Base-by-base conservation (phyloP, 1,284 basidiomycete species). In the Moesziomyces aphidis region DNA sequence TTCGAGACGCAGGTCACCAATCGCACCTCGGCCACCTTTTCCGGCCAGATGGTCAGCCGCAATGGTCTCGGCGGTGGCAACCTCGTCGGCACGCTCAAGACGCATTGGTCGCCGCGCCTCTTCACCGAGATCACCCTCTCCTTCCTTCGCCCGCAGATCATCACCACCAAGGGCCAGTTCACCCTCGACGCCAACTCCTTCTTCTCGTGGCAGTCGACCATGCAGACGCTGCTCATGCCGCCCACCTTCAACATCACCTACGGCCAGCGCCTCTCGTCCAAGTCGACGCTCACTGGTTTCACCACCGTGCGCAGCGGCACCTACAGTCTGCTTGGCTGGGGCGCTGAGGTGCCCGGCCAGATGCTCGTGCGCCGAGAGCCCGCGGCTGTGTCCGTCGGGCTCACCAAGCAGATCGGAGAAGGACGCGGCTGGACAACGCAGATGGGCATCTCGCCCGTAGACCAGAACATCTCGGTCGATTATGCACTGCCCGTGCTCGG, bases 61-160 rank as follows among this genome's bases (percentile, higher is more conserved):
- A 80, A 80, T 50, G 83, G 86, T 8, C 75, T 80, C 19, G 87
- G 87, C 10, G 87, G 86, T 7, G 88, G 87, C 19, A 88, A 87
- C 59, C 81, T 91, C 60, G 80, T 88, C 47, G 90, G 89, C 48
- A 90, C 90, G 5, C 73, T 92, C 52, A 88, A 88, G 61, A 89
- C 91, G 76, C 90, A 90, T 66, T 88, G 89, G 80, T 89, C 88
- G 23, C 89, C 89, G 15, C 86, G 88, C 42, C 82, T 91, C 9
- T 85, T 44, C 82, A 76, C 76, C 28, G 83, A 84, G 34, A 23
- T 77, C 21, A 79, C 67, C n/a, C 82, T 85, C 24, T 86, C 86
- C 1, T 72, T 86, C 17, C 69, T 89, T 24, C 76, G 83, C 5
- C 88, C 88, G 57, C 85, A 86, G 51, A 64, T 86, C 22, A 65